Conservation (phyloP, 768 basidiomycete genomes). For the Pisolithus albus region DNA sequence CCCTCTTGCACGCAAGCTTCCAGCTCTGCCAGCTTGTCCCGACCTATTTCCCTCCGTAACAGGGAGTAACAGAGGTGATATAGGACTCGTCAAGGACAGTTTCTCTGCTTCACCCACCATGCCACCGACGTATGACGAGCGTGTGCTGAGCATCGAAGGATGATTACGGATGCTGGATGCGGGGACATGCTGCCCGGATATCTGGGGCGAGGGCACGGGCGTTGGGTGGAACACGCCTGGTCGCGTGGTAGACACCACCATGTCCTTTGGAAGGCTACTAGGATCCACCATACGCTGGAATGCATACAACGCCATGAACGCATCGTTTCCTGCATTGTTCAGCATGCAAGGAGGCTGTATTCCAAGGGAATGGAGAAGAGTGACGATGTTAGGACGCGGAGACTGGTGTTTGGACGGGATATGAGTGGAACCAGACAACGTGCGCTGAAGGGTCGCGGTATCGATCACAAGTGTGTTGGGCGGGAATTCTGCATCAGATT, state of each 20-base stretch:
- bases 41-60: background rate
- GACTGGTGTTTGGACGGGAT: slow-evolving; percentile 53
- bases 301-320: slow-evolving; percentile 59
- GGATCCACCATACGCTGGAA: slow-evolving; percentile 67
- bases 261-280: slow-evolving; percentile 18
- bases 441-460: slow-evolving; percentile 54
- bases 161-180: background rate
- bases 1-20: background rate
- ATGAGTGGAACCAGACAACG: slow-evolving; percentile 46
- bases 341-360: slow-evolving; percentile 33
- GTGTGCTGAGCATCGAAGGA: background rate
- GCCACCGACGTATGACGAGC: too few relatives aligned
- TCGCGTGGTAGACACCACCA: slow-evolving; percentile 25
- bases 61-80: background rate
- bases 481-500: slow-evolving; percentile 49
- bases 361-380: slow-evolving; percentile 55
- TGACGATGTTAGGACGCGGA: slow-evolving; percentile 55
- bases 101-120: too few relatives aligned
- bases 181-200: background rate
- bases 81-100: background rate
- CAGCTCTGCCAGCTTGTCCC: background rate
- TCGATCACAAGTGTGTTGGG: slow-evolving; percentile 68
- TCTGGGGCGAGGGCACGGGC: slow-evolving; percentile 4
- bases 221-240: too few relatives aligned
- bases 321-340: slow-evolving; percentile 79